These are phyloP conservation scores for Ilex aquifolium DNA, from an alignment of 257 asterid genomes.

Conservation along the genomic window DNA sequence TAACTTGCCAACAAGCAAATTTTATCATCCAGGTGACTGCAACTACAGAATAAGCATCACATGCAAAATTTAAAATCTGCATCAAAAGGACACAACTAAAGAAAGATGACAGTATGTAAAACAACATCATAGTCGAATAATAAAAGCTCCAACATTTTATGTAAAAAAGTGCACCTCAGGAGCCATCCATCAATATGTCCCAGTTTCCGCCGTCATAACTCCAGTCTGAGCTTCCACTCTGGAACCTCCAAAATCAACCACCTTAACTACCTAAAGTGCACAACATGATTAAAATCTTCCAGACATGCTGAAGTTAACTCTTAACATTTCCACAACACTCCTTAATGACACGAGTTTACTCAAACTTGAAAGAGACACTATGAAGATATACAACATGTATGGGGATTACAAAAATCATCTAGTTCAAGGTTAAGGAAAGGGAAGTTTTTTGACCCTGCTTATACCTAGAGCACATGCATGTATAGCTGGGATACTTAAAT, in stretches of 20 bases:
- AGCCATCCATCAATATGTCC: slow-evolving; percentile 99
- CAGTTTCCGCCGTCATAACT: slow-evolving; percentile 99
- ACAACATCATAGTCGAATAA: not conserved
- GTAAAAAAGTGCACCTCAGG: slow-evolving; percentile 68
- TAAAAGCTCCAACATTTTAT: not conserved
- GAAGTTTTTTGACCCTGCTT: not conserved
- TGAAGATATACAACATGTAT: not conserved
- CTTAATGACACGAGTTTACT: not conserved
- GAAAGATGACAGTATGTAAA: not conserved
- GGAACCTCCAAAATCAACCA: slow-evolving; percentile 98
- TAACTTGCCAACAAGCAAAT: too few species aligned
- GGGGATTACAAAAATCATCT: not conserved
- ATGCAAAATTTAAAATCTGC: not conserved
- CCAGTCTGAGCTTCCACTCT: slow-evolving; percentile 95
- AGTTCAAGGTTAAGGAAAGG: not conserved
- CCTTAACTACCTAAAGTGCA: slow-evolving; percentile 73
- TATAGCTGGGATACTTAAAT: too few species aligned
- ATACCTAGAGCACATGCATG: too few species aligned
- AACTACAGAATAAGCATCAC: not conserved
- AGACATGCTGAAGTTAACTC: slow-evolving; percentile 8
- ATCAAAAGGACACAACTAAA: slow-evolving; percentile 2
- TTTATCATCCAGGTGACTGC: too few species aligned
- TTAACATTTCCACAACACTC: not conserved
- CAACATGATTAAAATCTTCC: slow-evolving; percentile 14
- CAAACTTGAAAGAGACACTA: not conserved